Base-by-base conservation (phyloP, 2,329 filamentous ascomycete species). In the Colletotrichum australisinense region DNA sequence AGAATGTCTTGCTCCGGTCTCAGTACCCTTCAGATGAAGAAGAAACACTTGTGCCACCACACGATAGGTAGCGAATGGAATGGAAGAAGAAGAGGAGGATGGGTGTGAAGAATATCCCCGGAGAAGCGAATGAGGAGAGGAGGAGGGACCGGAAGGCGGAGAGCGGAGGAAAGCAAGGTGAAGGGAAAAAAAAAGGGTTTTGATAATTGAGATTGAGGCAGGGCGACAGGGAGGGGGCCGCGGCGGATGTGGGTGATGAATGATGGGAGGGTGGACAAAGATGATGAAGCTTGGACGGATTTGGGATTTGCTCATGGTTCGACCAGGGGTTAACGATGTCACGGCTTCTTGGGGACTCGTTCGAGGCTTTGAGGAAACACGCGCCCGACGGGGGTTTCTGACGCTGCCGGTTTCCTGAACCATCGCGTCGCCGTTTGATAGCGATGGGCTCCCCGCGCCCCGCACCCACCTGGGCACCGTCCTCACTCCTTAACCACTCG, bases 301-400 rank as follows among this genome's bases (percentile, higher is more conserved):
- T 68, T 70, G 35, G 60, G 67, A 65, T 73, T 72, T 70, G 35
- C 67, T 22, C 67, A 73, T 65, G 70, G 70, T 73, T 73, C 70
- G 70, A 73, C 70, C 70, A 73, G 67, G 70, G 70, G 63, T 58
- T 26, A 46, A 35, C 46, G 8, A 65, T 70, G 70, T 70, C 70
- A 73, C 60, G 66, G 70, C 70, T 73, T 56, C 16, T 56, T 65
- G 55, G 60, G 60, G 60, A 70, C 67, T 73, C 70, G 67, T 70
- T 57, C 70, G 60, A 73, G 49, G 46, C 70, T 60, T 70, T 57
- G 67, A 73, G 49, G 55, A 56, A 70, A 68, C 60, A 73, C 67
- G 67, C 67, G 70, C 26, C 42, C 9, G 56, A 53, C 70, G 14
- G 60, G 67, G 70, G 46, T 12, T 70, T 73, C 70, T 73, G 60